Base-by-base conservation (phyloP, 495 filamentous ascomycete species). In the Xylaria bambusicola region DNA sequence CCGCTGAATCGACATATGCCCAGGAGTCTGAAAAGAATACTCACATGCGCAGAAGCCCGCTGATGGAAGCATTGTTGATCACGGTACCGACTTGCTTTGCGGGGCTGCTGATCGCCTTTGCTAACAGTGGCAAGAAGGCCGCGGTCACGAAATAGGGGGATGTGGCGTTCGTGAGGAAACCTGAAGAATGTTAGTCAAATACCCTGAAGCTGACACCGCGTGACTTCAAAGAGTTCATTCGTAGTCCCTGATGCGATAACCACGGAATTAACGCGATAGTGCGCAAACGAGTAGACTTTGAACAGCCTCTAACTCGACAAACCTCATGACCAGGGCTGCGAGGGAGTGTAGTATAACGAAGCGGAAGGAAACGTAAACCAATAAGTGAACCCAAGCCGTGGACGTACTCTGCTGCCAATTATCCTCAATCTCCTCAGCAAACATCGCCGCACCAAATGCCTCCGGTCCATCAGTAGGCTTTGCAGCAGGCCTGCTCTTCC, bases 141-240 rank as follows among this genome's bases (percentile, higher is more conserved):
- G 69, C 62, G 1, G 77, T 77, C 10, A 69, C 68, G 51, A 79
- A 76, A 65, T 91, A 90, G 15, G 89, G 74, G 56, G 81, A 85
- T 2, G 89, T 89, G 51, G 91, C 88, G 70, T 93, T 90, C 64
- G 91, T 89, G 23, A 84, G 88, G 50, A 89, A 90, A 0, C 79
- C 79, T 78, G 66, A n/a, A 20, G 3, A 73, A 77, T 59, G 74
- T 78, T 31, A 80, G 65, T 52, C n/a, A n/a, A n/a, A n/a, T n/a
- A n/a, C n/a, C n/a, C n/a, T n/a, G n/a, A n/a, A n/a, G n/a, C n/a
- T n/a, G n/a, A n/a, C n/a, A n/a, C n/a, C n/a, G n/a, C n/a, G n/a
- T n/a, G n/a, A 33, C 7, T 10, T 45, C 26, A 4, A 8, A 24
- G 44, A 3, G 2, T 10, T 10, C 10, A 10, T 5, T 33, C 31